phyloP scores from a whole-genome alignment of 179 eudicot genomes.

The Vitellaria paradoxa region DNA sequence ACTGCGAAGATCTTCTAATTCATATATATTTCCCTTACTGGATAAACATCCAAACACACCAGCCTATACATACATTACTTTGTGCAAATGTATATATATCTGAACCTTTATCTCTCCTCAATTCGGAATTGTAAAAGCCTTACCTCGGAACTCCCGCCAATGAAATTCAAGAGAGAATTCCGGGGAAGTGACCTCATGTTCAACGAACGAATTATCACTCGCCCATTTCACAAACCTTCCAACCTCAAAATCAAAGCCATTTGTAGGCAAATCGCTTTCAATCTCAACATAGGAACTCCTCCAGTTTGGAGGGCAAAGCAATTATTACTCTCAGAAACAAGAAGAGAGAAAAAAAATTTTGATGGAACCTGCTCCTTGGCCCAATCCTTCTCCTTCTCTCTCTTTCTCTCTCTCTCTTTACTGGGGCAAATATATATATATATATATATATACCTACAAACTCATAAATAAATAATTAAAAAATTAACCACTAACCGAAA shows the following conservation, averaged over 20 bases:
- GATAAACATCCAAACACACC: neutral
- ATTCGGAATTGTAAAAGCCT: neutral
- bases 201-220: neutral
- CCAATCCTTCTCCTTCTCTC: neutral
- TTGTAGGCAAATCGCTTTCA: neutral
- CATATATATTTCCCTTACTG: neutral
- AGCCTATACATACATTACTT: too few relatives aligned
- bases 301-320: neutral
- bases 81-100: neutral
- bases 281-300: neutral
- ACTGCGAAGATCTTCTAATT: too few relatives aligned
- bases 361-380: neutral
- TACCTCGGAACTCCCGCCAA: constrained; percentile 16
- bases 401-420: neutral
- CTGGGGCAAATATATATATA: neutral
- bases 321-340: neutral
- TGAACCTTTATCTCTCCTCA: neutral
- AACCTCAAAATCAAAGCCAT: neutral
- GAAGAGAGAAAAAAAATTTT: neutral
- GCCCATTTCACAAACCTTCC: neutral
- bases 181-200: neutral
- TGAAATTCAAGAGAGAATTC: neutral
- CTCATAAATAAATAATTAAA: neutral
- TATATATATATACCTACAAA: neutral
- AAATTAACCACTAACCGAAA: neutral